These are phyloP conservation scores for Schwanniomyces sp. DNA, from an alignment of 805 yeast genomes.

Conservation along the genomic window DNA sequence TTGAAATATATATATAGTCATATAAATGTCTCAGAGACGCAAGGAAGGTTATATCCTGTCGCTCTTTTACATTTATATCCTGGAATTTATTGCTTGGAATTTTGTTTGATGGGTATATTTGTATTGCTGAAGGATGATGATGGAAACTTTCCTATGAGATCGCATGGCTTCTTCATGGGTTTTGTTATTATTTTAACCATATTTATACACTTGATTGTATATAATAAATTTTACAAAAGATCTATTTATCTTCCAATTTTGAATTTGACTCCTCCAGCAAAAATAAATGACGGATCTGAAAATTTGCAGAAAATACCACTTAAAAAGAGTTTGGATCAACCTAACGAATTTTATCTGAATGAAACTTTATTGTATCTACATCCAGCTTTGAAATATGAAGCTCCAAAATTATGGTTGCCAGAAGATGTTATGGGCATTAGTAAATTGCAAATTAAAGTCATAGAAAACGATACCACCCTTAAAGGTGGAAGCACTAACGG, in stretches of 20 bases:
- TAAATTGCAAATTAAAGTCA: conserved; percentile 16
- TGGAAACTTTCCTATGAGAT: conserved; percentile 42
- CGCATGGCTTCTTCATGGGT: conserved; percentile 55
- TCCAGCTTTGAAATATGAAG: conserved; percentile 36
- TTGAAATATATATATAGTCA: conserved; percentile 56
- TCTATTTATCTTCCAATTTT: conserved; percentile 30
- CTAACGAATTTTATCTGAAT: conserved; percentile 17
- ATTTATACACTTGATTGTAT: conserved; percentile 55
- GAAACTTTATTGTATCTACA: conserved; percentile 30
- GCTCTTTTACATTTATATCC: conserved; percentile 77
- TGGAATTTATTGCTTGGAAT: conserved; percentile 80
- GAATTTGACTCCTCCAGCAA: background rate
- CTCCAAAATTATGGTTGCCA: conserved; percentile 42
- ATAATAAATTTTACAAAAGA: conserved; percentile 35
- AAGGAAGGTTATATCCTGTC: conserved; percentile 68
- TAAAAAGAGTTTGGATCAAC: background rate
- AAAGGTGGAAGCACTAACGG: conserved; percentile 26
- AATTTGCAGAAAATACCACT: background rate
- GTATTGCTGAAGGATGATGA: conserved; percentile 55
- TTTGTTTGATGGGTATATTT: conserved; percentile 75
- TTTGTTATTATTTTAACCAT: conserved; percentile 53
- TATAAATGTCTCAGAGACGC: conserved; percentile 57
- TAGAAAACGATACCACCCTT: conserved; percentile 14
- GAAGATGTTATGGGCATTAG: conserved; percentile 32
- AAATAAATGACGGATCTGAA: background rate